Evolutionary conservation across 345 rosid species (phyloP), one percentile per base, ranked within the genome.

Genomic region (Aegle marmelos): DNA sequence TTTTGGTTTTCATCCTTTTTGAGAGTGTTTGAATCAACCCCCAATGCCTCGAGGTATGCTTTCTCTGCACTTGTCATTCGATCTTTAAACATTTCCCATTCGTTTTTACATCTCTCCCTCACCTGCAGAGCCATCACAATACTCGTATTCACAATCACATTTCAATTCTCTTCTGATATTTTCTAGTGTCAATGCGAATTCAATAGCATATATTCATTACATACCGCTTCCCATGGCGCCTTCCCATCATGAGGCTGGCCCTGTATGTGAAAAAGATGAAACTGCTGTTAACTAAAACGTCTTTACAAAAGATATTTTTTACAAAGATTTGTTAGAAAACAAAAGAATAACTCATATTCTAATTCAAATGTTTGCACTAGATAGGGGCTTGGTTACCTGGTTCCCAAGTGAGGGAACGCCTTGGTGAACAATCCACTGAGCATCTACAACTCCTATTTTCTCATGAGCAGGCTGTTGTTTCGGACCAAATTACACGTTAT

Each of bases 41-140:
- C 90, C 75, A 73, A 36, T 64, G 88, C 82, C 76, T 78, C 80
- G 14, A 72, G 89, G 68, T 95, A 91, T 37, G 89, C 83, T 76
- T 79, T 91, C 85, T 95, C 93, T 30, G 99, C 97, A 27, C 65
- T 34, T 0, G 77, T 67, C 74, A 93, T 27, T 63, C 99, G 86
- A 39, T 90, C 89, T 64, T 88, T 94, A 65, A 95, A 93, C 89
- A 90, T 91, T 4, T 75, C 70, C 99, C 99, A 95, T 82, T 95
- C 99, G 68, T 76, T 89, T 74, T 85, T 86, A 81, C 99, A 95
- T 80, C 99, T 89, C 78, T 89, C 91, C 80, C 94, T 90, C 77
- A 93, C 98, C 98, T 94, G 85, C 57, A 53, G 50, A 13, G 21
- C 16, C 53, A 75, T 7, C 25, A 79, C 34, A 50, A 5, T 24